Percentiles rank a stretch among this genome's conserved stretches.
Evolutionary conservation across 2,329 filamentous ascomycete genomes (phyloP).

Genomic region (Ceratocystis harringtonii): DNA sequence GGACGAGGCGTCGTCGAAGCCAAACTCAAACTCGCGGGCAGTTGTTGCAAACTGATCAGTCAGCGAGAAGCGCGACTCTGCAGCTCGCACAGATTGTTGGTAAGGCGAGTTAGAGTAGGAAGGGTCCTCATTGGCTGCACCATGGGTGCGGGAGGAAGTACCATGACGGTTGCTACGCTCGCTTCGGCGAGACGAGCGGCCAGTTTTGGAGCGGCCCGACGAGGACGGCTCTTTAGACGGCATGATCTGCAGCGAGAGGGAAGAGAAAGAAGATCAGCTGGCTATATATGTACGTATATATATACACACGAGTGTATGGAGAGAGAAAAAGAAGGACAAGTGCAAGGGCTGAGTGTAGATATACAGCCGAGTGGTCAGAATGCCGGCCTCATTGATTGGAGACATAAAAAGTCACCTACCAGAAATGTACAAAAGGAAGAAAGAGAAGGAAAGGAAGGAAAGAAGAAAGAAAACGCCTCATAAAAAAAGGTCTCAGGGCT

Average conservation of each 20-base stretch:
- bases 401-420: not conserved
- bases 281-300: not conserved
- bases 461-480: constrained; percentile 3
- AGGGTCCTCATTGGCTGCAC: constrained; percentile 7
- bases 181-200: constrained; percentile 16
- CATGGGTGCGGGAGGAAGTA: constrained; percentile 13
- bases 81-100: constrained; percentile 22
- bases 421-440: not conserved
- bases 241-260: not conserved
- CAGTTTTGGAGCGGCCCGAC: constrained; percentile 5
- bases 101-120: constrained; percentile 15
- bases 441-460: not conserved
- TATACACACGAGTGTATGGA: not conserved
- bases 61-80: constrained; percentile 32
- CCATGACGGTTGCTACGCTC: constrained; percentile 16
- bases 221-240: constrained; percentile 10
- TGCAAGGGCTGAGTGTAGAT: not conserved
- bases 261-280: not conserved
- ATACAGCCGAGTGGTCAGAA: not conserved
- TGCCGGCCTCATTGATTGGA: not conserved
- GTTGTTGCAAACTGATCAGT: constrained; percentile 35
- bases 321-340: too few species aligned
- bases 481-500: not conserved
- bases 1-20: constrained; percentile 34
- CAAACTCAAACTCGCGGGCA: constrained; percentile 32